phyloP scores from a whole-genome alignment of 2,329 filamentous ascomycete species.

The Diaporthe citri region DNA sequence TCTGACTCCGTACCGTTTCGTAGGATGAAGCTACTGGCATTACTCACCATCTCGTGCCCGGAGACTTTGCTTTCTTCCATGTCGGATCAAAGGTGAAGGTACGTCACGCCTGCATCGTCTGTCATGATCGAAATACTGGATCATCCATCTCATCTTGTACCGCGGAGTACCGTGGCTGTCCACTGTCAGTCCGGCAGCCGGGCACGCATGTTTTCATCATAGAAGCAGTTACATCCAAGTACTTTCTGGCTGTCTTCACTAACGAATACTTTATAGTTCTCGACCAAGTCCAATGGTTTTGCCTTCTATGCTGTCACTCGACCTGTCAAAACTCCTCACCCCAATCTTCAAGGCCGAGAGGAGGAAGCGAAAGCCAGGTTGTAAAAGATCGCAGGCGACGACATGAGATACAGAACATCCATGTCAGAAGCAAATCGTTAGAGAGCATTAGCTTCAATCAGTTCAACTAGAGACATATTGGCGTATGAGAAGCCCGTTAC shows the following conservation, averaged over 20 bases:
- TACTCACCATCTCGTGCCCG: constrained; percentile 16
- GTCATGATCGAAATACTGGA: fast-evolving
- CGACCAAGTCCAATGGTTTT: constrained; percentile 4
- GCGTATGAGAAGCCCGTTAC: too few species aligned
- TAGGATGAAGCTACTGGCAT: constrained; percentile 15
- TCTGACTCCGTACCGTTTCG: not conserved
- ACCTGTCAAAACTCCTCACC: not conserved
- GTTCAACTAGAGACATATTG: too few species aligned
- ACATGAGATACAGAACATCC: not conserved
- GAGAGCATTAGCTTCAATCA: too few species aligned
- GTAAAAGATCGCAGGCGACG: not conserved
- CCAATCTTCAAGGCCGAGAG: constrained; percentile 5
- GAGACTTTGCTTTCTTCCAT: constrained; percentile 22
- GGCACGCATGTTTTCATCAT: not conserved
- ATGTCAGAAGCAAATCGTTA: not conserved
- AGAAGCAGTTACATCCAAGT: not conserved
- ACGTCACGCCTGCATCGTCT: not conserved
- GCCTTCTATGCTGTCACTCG: constrained; percentile 3
- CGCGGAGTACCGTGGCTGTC: not conserved
- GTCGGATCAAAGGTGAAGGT: not conserved
- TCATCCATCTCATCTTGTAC: too few species aligned
- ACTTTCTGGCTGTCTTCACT: not conserved
- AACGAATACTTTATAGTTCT: not conserved
- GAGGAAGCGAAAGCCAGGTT: not conserved
- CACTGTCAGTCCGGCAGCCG: not conserved